Conservation (phyloP, 2,329 filamentous ascomycete genomes). For the Tolypocladium inflatum region DNA sequence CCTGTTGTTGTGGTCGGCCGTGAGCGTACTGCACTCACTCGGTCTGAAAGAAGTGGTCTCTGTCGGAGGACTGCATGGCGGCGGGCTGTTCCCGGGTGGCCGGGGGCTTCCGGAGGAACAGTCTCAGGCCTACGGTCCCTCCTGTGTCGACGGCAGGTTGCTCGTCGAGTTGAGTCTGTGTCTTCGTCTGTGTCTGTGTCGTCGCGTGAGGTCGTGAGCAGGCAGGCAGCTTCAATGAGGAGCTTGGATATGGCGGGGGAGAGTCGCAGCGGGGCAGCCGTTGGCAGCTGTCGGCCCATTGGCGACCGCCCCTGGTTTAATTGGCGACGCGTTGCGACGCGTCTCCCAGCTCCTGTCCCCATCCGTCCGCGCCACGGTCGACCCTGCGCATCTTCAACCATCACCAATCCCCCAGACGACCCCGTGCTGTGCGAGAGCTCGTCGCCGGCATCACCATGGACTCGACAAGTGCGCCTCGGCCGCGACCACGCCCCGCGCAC, state of each 20-base stretch:
- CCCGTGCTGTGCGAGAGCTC: neutral
- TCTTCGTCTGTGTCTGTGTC: too few species aligned
- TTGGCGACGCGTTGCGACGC: conserved; percentile 30
- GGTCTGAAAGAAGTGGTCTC: conserved; percentile 85
- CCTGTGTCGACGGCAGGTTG: neutral
- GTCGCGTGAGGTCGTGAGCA: neutral
- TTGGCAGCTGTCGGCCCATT: neutral
- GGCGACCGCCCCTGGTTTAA: conserved; percentile 1
- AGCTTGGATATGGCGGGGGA: too few species aligned
- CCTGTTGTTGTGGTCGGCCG: neutral
- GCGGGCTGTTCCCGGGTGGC: conserved; percentile 1
- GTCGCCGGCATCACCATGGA: conserved; percentile 13
- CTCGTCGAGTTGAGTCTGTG: neutral
- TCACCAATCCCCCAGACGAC: neutral
- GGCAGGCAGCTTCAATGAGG: neutral
- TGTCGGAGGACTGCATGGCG: conserved; percentile 62
- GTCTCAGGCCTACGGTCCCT: neutral
- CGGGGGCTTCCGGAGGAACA: too few species aligned
- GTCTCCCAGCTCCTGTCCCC: conserved; percentile 14
- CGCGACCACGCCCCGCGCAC: conserved; percentile 61
- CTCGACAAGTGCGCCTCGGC: conserved; percentile 27
- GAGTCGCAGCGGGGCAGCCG: neutral
- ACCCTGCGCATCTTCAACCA: neutral
- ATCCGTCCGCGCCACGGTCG: neutral
- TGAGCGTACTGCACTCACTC: conserved; percentile 48